Conservation (phyloP, 805 yeast species). For the Candida caryicola region DNA sequence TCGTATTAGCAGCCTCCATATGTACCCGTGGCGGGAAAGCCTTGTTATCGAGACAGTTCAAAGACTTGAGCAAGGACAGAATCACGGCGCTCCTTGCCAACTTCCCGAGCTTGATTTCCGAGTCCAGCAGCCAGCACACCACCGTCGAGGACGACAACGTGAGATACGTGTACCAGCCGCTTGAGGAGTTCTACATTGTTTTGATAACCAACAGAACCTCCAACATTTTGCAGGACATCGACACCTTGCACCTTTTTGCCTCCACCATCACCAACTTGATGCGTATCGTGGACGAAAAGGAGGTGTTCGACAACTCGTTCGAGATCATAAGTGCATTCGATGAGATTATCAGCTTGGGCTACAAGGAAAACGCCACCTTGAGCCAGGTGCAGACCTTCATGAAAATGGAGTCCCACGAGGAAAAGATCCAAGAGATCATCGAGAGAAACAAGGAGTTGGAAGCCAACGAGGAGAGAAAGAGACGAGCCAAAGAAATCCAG, state of each 20-base stretch:
- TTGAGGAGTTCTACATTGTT: slow-evolving; percentile 89
- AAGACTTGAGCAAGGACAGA: slow-evolving; percentile 77
- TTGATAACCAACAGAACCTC: slow-evolving; percentile 87
- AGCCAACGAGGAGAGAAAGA: slow-evolving; percentile 95
- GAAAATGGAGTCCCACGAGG: slow-evolving; percentile 98
- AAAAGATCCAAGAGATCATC: slow-evolving; percentile 95
- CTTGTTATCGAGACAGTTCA: slow-evolving; percentile 86
- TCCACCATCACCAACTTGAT: slow-evolving; percentile 76
- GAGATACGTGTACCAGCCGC: slow-evolving; percentile 92
- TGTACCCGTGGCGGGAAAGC: slow-evolving; percentile 94
- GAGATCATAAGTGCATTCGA: slow-evolving; percentile 90
- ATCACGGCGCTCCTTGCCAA: slow-evolving; percentile 82
- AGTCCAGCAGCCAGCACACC: slow-evolving; percentile 77
- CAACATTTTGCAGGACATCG: slow-evolving; percentile 90
- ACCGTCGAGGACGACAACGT: slow-evolving; percentile 90
- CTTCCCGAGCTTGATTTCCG: slow-evolving; percentile 76
- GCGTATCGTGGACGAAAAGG: slow-evolving; percentile 73
- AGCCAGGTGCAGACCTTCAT: slow-evolving; percentile 83
- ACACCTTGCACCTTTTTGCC: slow-evolving; percentile 81
- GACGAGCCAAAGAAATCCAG: slow-evolving; percentile 88
- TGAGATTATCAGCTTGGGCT: slow-evolving; percentile 87
- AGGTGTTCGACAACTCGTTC: slow-evolving; percentile 79
- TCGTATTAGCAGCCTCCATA: slow-evolving; percentile 88
- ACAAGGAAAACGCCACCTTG: slow-evolving; percentile 78
- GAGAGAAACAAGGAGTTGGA: slow-evolving; percentile 95